phyloP scores from a whole-genome alignment of 805 yeast genomes.

The Blastobotrys peoriensis region DNA sequence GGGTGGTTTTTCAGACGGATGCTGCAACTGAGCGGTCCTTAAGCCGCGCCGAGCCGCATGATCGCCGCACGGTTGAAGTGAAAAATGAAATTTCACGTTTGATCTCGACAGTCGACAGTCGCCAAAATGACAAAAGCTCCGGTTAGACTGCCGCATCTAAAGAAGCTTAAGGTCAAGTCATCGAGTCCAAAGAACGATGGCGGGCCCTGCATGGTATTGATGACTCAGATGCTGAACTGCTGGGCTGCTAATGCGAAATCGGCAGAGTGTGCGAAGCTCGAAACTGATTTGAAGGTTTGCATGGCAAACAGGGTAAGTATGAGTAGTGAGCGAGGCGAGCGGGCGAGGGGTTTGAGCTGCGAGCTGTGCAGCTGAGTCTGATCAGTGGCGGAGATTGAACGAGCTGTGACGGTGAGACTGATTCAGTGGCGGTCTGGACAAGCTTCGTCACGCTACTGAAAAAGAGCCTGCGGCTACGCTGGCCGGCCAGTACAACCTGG shows the following conservation, averaged over 20 bases:
- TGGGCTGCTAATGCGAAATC: slow-evolving; percentile 94
- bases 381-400: too few species aligned
- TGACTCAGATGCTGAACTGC: slow-evolving; percentile 83
- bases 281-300: slow-evolving; percentile 65
- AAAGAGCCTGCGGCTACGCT: too few species aligned
- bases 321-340: slow-evolving; percentile 19
- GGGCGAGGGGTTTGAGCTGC: too few species aligned
- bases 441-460: too few species aligned
- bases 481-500: too few species aligned
- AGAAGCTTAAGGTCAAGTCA: slow-evolving; percentile 63
- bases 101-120: not conserved
- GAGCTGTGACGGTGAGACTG: too few species aligned
- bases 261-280: slow-evolving; percentile 56
- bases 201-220: slow-evolving; percentile 69
- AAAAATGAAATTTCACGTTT: not conserved
- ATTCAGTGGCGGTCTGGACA: too few species aligned
- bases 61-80: not conserved
- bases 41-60: not conserved
- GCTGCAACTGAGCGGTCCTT: not conserved
- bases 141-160: slow-evolving; percentile 59
- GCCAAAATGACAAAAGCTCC: slow-evolving; percentile 3
- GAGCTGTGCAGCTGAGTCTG: too few species aligned
- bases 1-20: not conserved
- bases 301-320: slow-evolving; percentile 43
- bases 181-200: slow-evolving; percentile 52